Base-by-base conservation (phyloP, 306 rosid species). In the Oxytropis ochrocephala region DNA sequence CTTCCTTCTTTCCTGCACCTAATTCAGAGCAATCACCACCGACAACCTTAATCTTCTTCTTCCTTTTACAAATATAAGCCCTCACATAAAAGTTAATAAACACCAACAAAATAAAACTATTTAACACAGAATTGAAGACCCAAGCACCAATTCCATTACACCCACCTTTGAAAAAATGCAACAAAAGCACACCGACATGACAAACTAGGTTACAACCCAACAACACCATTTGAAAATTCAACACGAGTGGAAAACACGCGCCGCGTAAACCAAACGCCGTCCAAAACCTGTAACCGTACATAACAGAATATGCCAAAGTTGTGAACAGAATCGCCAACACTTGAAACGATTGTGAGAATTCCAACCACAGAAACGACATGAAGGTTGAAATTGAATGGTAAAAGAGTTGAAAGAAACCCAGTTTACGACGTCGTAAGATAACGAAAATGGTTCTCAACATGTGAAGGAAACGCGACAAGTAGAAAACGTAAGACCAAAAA, bases 121-220 rank as follows among this genome's bases (percentile, higher is more conserved):
- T 93, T 0, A 86, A 81, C 1, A 90, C 82, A 1, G 96, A 83
- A 67, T 93, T 90, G 62, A 93, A 79, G 5, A 75, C 72, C 94
- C 97, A 90, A 4, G 97, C 96, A 0, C 97, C 94, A 5, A 93
- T 90, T 30, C 98, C 98, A 11, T 88, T 86, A 49, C 98, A 93
- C 5, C 97, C 96, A 0, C 96, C 97, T 41, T 62, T 85, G 56
- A 73, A 70, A 24, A 86, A 84, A 50, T 93, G 97, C 49, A 90
- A 57, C 76, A 87, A 16, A 35, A 86, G 78, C 11, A 90, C 97
- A 0, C 89, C 96, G 2, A 90, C 87, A 53, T 93, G 98, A 55
- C 86, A 85, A 3, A 86, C 82, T 51, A 90, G 33, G 58, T 88
- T 88, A 73, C 90, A 93, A 0, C 86, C 88, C 73, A 90, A 47